Conservation (phyloP, 2,329 filamentous ascomycete species). For the Aureobasidium uvarum region DNA sequence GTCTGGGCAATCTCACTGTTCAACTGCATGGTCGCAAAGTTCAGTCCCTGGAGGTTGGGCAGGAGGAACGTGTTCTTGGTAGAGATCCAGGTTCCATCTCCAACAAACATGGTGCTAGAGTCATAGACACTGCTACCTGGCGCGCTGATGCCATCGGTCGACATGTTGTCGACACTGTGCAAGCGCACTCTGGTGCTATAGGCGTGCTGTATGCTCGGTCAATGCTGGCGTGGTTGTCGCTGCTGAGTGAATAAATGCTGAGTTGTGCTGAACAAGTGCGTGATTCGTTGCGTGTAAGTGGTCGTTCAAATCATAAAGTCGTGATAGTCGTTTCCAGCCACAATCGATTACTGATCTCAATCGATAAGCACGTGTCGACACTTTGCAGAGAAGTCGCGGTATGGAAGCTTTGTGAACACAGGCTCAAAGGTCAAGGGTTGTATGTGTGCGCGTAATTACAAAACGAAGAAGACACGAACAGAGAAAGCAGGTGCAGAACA, state of each 20-base stretch:
- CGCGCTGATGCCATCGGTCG: conserved; percentile 52
- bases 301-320: conserved; percentile 16
- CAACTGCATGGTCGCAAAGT: conserved; percentile 79
- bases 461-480: background rate
- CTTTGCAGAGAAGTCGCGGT: background rate
- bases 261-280: background rate
- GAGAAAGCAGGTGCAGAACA: conserved; percentile 1
- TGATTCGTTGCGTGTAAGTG: background rate
- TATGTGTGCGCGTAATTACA: conserved; percentile 15
- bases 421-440: background rate
- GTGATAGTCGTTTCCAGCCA: conserved; percentile 21
- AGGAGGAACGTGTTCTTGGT: conserved; percentile 73
- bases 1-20: conserved; percentile 60
- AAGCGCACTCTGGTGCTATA: conserved; percentile 11
- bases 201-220: background rate
- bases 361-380: conserved; percentile 10
- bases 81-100: conserved; percentile 82
- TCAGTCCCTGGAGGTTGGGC: conserved; percentile 71
- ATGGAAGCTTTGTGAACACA: conserved; percentile 11
- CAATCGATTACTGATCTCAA: conserved; percentile 14
- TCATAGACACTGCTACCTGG: conserved; percentile 71
- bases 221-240: background rate
- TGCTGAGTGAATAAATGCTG: background rate
- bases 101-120: conserved; percentile 71
- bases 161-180: conserved; percentile 16